A percentile compares a stretch with the other conserved stretches of the same genome.
Conservation (phyloP, 2,329 filamentous ascomycete genomes). For the Phaeosphaeriaceae sp. region DNA sequence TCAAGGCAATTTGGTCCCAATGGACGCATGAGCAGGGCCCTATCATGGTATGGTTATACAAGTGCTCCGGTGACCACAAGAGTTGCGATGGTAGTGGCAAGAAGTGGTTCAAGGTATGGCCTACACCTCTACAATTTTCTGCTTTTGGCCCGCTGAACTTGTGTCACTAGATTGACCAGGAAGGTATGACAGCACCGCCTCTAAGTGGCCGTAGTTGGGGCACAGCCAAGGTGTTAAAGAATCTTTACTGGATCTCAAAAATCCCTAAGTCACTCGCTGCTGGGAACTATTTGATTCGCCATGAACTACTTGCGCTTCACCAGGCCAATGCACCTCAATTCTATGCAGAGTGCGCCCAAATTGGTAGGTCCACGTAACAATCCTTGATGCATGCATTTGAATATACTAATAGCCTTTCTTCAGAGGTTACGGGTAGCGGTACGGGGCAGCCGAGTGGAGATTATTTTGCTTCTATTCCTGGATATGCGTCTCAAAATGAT, state of each 20-base stretch:
- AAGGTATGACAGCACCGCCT: conserved; percentile 55
- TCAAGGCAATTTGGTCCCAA: conserved; percentile 62
- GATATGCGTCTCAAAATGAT: conserved; percentile 52
- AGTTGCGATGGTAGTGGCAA: conserved; percentile 60
- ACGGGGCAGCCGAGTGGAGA: conserved; percentile 51
- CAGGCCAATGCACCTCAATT: conserved; percentile 60
- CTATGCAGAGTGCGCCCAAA: conserved; percentile 64
- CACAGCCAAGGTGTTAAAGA: conserved; percentile 55
- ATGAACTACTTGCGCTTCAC: conserved; percentile 64
- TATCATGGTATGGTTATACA: conserved; percentile 63
- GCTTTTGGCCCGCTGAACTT: neutral
- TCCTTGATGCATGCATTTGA: no score
- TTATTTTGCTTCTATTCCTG: conserved; percentile 55
- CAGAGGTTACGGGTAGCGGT: conserved; percentile 60
- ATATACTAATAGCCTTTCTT: neutral
- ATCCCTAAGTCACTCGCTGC: conserved; percentile 56
- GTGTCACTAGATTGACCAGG: conserved; percentile 53
- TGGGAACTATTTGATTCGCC: conserved; percentile 50
- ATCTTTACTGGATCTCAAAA: conserved; percentile 60
- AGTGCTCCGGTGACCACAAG: conserved; percentile 57
- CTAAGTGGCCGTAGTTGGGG: conserved; percentile 60
- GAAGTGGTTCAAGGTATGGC: conserved; percentile 61
- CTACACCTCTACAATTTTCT: conserved; percentile 5
- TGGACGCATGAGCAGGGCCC: conserved; percentile 66
- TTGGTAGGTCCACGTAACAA: neutral